These are phyloP conservation scores for Hypoxylon trugodes DNA, from an alignment of 495 filamentous ascomycete species.

Conservation along the genomic window DNA sequence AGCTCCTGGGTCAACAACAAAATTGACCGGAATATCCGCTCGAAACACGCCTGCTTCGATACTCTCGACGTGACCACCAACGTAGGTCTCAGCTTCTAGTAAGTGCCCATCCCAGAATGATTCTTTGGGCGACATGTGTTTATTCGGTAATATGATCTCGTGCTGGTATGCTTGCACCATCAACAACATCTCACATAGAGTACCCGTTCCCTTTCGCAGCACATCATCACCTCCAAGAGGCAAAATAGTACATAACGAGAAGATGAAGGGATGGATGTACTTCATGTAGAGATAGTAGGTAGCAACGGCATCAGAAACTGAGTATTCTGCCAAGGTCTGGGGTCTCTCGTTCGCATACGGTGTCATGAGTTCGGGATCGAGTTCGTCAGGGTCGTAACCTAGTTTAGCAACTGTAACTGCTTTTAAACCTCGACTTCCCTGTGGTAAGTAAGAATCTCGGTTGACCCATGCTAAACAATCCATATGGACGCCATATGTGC, in stretches of 20 bases:
- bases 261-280: constrained; percentile 99
- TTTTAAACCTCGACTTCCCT: constrained; percentile 96
- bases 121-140: constrained; percentile 90
- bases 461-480: constrained; percentile 99
- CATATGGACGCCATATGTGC: constrained; percentile 96
- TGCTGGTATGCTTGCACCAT: constrained; percentile 98
- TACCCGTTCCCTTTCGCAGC: constrained; percentile 94
- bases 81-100: constrained; percentile 96
- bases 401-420: constrained; percentile 97
- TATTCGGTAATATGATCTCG: constrained; percentile 93
- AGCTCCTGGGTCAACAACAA: constrained; percentile 84
- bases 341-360: constrained; percentile 90
- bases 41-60: constrained; percentile 98
- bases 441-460: constrained; percentile 96
- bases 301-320: constrained; percentile 97
- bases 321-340: constrained; percentile 95
- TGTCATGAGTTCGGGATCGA: constrained; percentile 98
- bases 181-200: constrained; percentile 96
- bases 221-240: constrained; percentile 93
- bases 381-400: constrained; percentile 97
- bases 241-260: constrained; percentile 96
- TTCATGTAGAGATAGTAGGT: constrained; percentile 99
- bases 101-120: constrained; percentile 97
- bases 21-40: constrained; percentile 92
- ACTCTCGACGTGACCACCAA: constrained; percentile 98